phyloP scores from a whole-genome alignment of 345 rosid species.

The Iberis pinnata region DNA sequence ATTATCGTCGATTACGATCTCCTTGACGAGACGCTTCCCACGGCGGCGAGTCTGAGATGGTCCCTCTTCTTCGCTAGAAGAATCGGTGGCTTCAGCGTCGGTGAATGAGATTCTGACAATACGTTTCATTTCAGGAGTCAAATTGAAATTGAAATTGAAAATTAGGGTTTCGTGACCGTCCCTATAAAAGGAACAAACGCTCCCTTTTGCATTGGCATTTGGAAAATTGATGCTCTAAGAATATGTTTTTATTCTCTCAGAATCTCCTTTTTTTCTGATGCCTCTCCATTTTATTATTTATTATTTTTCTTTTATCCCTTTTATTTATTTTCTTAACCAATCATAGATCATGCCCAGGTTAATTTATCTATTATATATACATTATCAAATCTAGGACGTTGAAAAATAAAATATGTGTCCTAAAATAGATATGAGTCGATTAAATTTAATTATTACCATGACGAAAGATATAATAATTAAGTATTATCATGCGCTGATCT shows the following conservation, averaged over 20 bases:
- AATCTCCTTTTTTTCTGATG: conserved; percentile 10
- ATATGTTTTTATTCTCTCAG: conserved; percentile 24
- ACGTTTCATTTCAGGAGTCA: conserved; percentile 24
- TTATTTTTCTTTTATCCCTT: not conserved
- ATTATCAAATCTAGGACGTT: not conserved
- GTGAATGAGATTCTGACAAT: conserved; percentile 35
- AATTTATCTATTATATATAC: not conserved
- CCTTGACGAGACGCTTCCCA: conserved; percentile 36
- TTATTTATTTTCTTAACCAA: not conserved
- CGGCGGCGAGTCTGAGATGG: conserved; percentile 19
- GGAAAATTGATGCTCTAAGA: conserved; percentile 11
- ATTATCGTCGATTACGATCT: conserved; percentile 26
- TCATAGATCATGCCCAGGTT: not conserved
- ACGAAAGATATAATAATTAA: too few species aligned
- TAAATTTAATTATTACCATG: too few species aligned
- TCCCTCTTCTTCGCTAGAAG: conserved; percentile 34
- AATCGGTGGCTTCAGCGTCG: conserved; percentile 48
- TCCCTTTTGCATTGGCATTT: conserved; percentile 7
- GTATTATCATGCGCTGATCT: too few species aligned
- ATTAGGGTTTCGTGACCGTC: conserved; percentile 11
- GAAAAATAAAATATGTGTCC: not conserved
- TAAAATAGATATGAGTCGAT: too few species aligned
- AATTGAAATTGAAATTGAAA: not conserved
- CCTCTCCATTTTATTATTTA: not conserved
- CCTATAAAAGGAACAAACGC: conserved; percentile 4